Evolutionary conservation across 2,329 filamentous ascomycete genomes (phyloP).

Genomic region (Fusarium sp.): DNA sequence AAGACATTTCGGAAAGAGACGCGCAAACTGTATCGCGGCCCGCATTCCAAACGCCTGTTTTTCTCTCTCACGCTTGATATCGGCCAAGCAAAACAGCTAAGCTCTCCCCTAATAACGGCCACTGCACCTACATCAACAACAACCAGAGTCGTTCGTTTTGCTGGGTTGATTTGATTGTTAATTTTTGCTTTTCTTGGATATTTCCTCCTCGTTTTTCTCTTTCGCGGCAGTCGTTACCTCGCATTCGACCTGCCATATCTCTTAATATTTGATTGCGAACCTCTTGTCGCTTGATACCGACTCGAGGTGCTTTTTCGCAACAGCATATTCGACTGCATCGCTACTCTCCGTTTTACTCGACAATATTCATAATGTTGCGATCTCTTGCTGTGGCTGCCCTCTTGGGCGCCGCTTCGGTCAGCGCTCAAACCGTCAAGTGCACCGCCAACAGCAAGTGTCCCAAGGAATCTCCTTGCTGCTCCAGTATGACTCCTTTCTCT

Average conservation of each 20-base stretch:
- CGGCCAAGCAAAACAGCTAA: slow-evolving; percentile 13
- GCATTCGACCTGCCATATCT: slow-evolving; percentile 10
- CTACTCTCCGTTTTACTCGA: slow-evolving; percentile 12
- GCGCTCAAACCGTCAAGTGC: slow-evolving; percentile 55
- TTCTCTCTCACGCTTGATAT: slow-evolving; percentile 4
- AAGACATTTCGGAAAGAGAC: slow-evolving; percentile 12
- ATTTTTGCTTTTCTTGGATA: neutral
- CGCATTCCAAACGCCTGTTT: slow-evolving; percentile 36
- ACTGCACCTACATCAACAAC: slow-evolving; percentile 10
- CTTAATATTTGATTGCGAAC: slow-evolving; percentile 17
- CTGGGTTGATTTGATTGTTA: slow-evolving; percentile 23
- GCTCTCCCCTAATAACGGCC: slow-evolving; percentile 15
- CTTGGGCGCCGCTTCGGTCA: slow-evolving; percentile 47
- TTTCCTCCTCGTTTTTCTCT: neutral
- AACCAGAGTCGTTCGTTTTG: slow-evolving; percentile 33
- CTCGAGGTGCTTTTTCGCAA: slow-evolving; percentile 11
- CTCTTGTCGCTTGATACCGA: slow-evolving; percentile 16
- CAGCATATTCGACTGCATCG: slow-evolving; percentile 3
- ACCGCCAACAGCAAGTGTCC: slow-evolving; percentile 73
- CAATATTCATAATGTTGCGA: slow-evolving; percentile 48
- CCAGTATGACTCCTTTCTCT: slow-evolving; percentile 65
- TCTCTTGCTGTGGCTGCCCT: slow-evolving; percentile 48
- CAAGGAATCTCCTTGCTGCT: slow-evolving; percentile 79
- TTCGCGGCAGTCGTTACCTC: slow-evolving; percentile 26
- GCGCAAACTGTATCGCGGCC: slow-evolving; percentile 34